Percentiles rank a stretch among this genome's conserved stretches.
Conservation (phyloP, 495 filamentous ascomycete genomes). For the Penicillium odoratum region DNA sequence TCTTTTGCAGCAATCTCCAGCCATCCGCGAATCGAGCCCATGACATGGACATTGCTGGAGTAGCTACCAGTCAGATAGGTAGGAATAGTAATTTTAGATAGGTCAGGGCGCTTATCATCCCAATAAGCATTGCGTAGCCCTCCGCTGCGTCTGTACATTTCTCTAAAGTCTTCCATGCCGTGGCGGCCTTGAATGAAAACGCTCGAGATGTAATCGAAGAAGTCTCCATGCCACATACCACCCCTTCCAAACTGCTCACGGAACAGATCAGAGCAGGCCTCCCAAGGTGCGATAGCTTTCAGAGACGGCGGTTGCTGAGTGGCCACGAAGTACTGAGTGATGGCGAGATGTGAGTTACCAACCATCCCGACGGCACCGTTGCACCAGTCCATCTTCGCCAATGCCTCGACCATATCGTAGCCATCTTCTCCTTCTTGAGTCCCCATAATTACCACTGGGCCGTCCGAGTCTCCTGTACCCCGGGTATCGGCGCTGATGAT, state of each 20-base stretch:
- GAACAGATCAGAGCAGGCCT: slow-evolving; percentile 40
- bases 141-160: slow-evolving; percentile 19
- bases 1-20: slow-evolving; percentile 20
- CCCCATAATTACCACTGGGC: slow-evolving; percentile 34
- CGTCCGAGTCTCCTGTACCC: slow-evolving; percentile 37
- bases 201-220: slow-evolving; percentile 14
- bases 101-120: slow-evolving; percentile 23
- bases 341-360: slow-evolving; percentile 28
- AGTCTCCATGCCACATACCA: slow-evolving; percentile 46
- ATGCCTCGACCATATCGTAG: slow-evolving; percentile 19
- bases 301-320: slow-evolving; percentile 36
- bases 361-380: slow-evolving; percentile 32
- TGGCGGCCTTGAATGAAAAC: slow-evolving; percentile 22
- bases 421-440: slow-evolving; percentile 38
- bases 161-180: slow-evolving; percentile 23
- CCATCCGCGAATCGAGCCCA: slow-evolving; percentile 40
- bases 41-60: slow-evolving; percentile 33
- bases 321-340: slow-evolving; percentile 41
- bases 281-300: slow-evolving; percentile 43
- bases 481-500: slow-evolving; percentile 43
- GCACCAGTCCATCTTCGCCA: slow-evolving; percentile 24
- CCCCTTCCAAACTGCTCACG: slow-evolving; percentile 33
- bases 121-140: slow-evolving; percentile 22
- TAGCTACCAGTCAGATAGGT: slow-evolving; percentile 26
- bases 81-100: slow-evolving; percentile 23